Evolutionary conservation across 2,329 filamentous ascomycete species (phyloP).

Genomic region (Plectosphaerella plurivora): DNA sequence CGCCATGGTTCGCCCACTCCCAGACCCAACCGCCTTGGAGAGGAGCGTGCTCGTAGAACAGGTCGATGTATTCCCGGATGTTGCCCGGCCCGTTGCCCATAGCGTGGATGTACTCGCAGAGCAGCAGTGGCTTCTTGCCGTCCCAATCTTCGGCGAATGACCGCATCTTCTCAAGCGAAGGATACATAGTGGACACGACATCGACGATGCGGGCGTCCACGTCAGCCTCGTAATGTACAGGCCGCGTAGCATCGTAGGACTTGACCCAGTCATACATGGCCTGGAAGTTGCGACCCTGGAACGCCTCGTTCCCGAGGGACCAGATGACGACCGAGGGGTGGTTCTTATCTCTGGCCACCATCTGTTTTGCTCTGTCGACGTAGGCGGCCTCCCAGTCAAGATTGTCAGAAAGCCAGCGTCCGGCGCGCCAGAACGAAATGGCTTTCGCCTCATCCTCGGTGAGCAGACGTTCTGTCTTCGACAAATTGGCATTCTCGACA

Average conservation of each 20-base stretch:
- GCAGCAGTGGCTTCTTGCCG: conserved; percentile 50
- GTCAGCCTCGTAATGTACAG: conserved; percentile 64
- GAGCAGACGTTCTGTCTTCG: not conserved
- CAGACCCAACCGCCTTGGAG: conserved; percentile 61
- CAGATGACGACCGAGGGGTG: conserved; percentile 65
- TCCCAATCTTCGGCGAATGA: conserved; percentile 22
- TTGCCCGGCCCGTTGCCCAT: conserved; percentile 71
- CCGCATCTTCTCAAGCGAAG: conserved; percentile 35
- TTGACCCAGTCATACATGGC: conserved; percentile 64
- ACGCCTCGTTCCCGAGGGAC: conserved; percentile 69
- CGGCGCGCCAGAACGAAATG: not conserved
- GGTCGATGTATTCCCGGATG: conserved; percentile 63
- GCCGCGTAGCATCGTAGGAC: conserved; percentile 47
- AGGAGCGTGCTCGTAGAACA: conserved; percentile 48
- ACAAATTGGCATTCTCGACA: conserved; percentile 19
- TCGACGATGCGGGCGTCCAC: conserved; percentile 53
- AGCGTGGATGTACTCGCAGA: conserved; percentile 53
- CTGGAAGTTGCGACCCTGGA: conserved; percentile 62
- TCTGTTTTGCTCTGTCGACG: conserved; percentile 59
- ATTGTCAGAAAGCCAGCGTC: conserved; percentile 54
- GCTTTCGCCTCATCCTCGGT: conserved; percentile 48
- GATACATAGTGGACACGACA: conserved; percentile 64
- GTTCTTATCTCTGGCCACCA: conserved; percentile 56
- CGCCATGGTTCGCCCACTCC: conserved; percentile 59
- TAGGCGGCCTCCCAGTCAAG: conserved; percentile 60